Evolutionary conservation across 148 eudicot species (phyloP).

Genomic region (Fagopyrum esculentum): DNA sequence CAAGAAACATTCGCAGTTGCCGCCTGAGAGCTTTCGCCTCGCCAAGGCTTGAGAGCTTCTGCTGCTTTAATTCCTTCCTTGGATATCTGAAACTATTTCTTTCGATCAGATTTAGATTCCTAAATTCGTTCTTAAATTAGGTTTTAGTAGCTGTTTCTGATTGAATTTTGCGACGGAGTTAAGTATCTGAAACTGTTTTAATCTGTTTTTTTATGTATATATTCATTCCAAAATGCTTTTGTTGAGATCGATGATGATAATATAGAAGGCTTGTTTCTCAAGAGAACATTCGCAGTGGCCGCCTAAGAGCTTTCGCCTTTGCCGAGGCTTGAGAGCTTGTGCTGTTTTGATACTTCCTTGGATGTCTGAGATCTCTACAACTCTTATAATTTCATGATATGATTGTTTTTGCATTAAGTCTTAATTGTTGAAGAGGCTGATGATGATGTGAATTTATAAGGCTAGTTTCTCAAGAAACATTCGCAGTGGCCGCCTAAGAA

Average conservation of each 20-base stretch:
- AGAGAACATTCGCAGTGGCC: slow-evolving; percentile 42
- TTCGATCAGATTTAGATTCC: neutral
- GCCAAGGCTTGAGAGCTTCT: slow-evolving; percentile 23
- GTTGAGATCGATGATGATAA: slow-evolving; percentile 33
- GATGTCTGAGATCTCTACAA: slow-evolving; percentile 13
- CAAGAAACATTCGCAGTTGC: slow-evolving; percentile 67
- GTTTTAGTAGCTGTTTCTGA: too few species aligned
- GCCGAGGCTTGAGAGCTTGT: slow-evolving; percentile 25
- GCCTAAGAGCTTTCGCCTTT: slow-evolving; percentile 54
- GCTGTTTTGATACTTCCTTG: slow-evolving; percentile 16
- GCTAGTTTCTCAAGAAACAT: slow-evolving; percentile 63
- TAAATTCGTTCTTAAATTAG: neutral
- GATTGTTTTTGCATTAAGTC: neutral
- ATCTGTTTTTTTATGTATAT: neutral
- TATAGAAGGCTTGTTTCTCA: slow-evolving; percentile 52
- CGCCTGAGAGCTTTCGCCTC: slow-evolving; percentile 65
- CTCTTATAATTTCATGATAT: neutral
- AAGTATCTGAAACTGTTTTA: neutral
- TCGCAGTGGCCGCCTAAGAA: slow-evolving; percentile 63
- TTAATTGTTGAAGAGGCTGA: slow-evolving; percentile 7
- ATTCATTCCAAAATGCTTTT: neutral
- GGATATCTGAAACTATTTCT: slow-evolving; percentile 3
- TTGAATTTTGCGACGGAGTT: too few species aligned
- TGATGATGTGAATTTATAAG: slow-evolving; percentile 33
- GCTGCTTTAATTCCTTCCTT: slow-evolving; percentile 15